A percentile compares a stretch with the other conserved stretches of the same genome.
These are phyloP conservation scores for Coniochaeta sp. DNA, from an alignment of 2,329 filamentous ascomycete species.

Conservation along the genomic window DNA sequence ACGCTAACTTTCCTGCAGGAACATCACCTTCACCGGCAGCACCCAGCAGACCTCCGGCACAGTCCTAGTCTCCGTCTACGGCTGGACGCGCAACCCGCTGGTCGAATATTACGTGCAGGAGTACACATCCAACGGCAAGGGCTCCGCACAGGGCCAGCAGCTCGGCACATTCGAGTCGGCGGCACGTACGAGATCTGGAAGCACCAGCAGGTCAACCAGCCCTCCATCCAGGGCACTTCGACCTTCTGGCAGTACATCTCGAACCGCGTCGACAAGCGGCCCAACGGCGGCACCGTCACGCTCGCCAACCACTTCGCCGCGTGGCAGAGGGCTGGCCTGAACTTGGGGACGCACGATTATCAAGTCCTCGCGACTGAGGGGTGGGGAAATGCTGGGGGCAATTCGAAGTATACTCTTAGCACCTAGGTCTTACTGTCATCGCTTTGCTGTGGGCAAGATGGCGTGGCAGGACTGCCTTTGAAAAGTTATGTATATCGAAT, in stretches of 20 bases:
- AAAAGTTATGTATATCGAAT: no score
- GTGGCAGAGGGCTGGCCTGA: constrained; percentile 39
- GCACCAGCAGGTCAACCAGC: constrained; percentile 31
- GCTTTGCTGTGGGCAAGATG: no score
- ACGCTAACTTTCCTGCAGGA: constrained; percentile 10
- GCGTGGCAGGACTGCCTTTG: no score
- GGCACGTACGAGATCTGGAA: constrained; percentile 26
- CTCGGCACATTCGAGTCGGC: constrained; percentile 24
- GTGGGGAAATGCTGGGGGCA: constrained; percentile 24
- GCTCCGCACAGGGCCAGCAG: constrained; percentile 21
- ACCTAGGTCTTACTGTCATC: no score
- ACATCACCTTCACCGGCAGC: constrained; percentile 20
- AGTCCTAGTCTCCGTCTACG: constrained; percentile 27
- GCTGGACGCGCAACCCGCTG: constrained; percentile 29
- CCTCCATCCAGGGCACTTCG: constrained; percentile 36
- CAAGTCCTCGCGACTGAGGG: constrained; percentile 46
- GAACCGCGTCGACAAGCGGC: constrained; percentile 36
- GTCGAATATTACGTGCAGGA: constrained; percentile 32
- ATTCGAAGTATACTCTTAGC: constrained; percentile 20
- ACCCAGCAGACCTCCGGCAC: constrained; percentile 17
- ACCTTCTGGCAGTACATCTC: constrained; percentile 46
- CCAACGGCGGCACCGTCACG: constrained; percentile 38
- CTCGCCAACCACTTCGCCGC: constrained; percentile 43
- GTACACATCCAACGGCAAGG: constrained; percentile 21
- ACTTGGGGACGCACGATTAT: constrained; percentile 40